Conservation (phyloP, 2,329 filamentous ascomycete genomes). For the Talaromyces sp. region DNA sequence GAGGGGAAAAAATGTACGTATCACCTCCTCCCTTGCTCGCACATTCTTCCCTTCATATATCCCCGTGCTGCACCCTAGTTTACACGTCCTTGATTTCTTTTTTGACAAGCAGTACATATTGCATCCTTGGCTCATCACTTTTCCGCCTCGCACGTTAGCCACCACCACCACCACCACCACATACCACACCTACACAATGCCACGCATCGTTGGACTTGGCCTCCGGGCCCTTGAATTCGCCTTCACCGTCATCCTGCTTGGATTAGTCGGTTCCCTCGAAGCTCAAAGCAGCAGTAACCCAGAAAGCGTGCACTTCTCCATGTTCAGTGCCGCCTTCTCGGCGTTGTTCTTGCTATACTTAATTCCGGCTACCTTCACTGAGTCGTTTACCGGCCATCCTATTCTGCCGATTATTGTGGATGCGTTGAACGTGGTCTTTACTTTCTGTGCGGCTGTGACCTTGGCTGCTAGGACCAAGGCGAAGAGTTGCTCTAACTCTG, state of each 20-base stretch:
- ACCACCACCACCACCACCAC: neutral
- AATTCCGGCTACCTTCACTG: slow-evolving; percentile 41
- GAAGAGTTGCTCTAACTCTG: slow-evolving; percentile 45
- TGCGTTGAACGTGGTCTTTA: slow-evolving; percentile 47
- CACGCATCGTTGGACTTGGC: slow-evolving; percentile 11
- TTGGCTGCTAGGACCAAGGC: slow-evolving; percentile 45
- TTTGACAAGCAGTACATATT: neutral
- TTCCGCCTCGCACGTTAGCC: neutral
- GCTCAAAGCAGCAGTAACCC: slow-evolving; percentile 52
- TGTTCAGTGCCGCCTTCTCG: slow-evolving; percentile 48
- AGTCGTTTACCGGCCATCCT: slow-evolving; percentile 40
- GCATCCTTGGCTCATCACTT: neutral
- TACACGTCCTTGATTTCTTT: neutral
- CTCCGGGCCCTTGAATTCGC: slow-evolving; percentile 44
- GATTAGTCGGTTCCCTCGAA: slow-evolving; percentile 62
- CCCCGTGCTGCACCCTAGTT: too few relatives aligned
- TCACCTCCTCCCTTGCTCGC: neutral
- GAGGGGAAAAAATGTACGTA: neutral
- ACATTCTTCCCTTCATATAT: neutral
- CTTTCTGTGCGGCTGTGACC: slow-evolving; percentile 47
- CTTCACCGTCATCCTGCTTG: slow-evolving; percentile 58
- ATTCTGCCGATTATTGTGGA: slow-evolving; percentile 45
- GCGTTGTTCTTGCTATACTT: slow-evolving; percentile 50
- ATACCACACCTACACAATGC: slow-evolving; percentile 6
- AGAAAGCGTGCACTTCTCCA: slow-evolving; percentile 54